Base-by-base conservation (phyloP, 495 filamentous ascomycete genomes). In the Poronia punctata region DNA sequence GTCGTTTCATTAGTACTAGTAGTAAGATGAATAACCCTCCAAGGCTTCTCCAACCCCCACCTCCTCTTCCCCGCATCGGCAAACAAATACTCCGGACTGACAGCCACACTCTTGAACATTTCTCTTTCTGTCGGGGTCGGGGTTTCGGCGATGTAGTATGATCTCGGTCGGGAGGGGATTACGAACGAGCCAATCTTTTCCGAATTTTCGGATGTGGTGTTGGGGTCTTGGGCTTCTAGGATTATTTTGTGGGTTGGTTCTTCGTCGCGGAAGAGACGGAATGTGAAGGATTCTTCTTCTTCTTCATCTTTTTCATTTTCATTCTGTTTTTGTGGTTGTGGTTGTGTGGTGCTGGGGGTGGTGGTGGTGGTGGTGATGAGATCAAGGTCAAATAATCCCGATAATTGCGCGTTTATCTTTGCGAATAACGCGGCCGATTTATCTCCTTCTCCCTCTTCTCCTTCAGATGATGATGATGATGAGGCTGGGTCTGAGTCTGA, bases 1-100 rank as follows among this genome's bases (percentile, higher is more conserved):
- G n/a, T 37, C 6, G 16, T 10, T 15, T 32, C 46, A 23, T 37
- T 46, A 10, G 29, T 27, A 8, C 38, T 45, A 25, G 57, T 43
- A 6, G 31, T 48, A 23, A 69, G 53, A 14, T 41, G 61, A n/a
- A 53, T 64, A 22, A 78, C 72, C 35, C 66, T 63, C 76, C 76
- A 79, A 3, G 74, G 72, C 38, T 74, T 55, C 45, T 70, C 71
- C 17, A 73, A 60, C 0, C 74, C 74, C 66, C 74, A 76, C 9
- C 62, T 57, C 39, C 72, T 56, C 44, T 52, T 57, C 45, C 41
- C 48, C 11, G 68, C 56, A 39, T 60, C 48, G 4, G 55, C 46
- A 0, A 66, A 19, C 6, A 79, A 58, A 1, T 71, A 62, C 27
- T 65, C 57, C 1, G 62, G 70, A 15, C 51, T 67, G 21, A 78